Evolutionary conservation across 192 early-diverging fungal species (phyloP).

Genomic region (Backusella circina): DNA sequence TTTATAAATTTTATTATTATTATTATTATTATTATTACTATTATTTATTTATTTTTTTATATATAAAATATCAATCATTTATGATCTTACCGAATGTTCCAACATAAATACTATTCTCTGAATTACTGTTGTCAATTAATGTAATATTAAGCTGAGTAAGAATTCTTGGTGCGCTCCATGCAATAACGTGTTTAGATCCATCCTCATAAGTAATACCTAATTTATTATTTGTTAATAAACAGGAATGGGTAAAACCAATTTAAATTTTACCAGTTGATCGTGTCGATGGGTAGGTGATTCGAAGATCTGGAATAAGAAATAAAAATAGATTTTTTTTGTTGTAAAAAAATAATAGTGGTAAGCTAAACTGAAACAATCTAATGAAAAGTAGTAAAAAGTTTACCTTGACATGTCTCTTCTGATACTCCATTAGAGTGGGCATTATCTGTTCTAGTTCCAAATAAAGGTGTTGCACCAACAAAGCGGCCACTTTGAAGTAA

Average conservation of each 20-base stretch:
- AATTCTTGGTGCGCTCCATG: background rate
- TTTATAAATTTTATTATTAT: background rate
- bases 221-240: background rate
- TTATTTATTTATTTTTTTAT: too few relatives aligned
- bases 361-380: background rate
- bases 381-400: background rate
- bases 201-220: constrained; percentile 1
- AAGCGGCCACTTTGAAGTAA: constrained; percentile 7
- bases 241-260: background rate
- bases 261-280: constrained; percentile 1
- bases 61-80: background rate
- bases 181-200: background rate
- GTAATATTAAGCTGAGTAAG: constrained; percentile 10
- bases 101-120: background rate
- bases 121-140: constrained; percentile 5
- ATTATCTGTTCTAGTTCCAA: background rate
- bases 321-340: background rate
- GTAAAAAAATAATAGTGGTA: background rate
- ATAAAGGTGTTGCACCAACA: constrained; percentile 3
- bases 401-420: background rate
- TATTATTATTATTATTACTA: background rate
- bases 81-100: constrained; percentile 1
- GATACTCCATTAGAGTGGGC: background rate
- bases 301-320: background rate
- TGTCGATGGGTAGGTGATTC: constrained; percentile 6